Percentiles rank a stretch among this genome's conserved stretches.
Evolutionary conservation across 75 land plant genomes (phyloP).

Genomic region (Sequoia sempervirens): DNA sequence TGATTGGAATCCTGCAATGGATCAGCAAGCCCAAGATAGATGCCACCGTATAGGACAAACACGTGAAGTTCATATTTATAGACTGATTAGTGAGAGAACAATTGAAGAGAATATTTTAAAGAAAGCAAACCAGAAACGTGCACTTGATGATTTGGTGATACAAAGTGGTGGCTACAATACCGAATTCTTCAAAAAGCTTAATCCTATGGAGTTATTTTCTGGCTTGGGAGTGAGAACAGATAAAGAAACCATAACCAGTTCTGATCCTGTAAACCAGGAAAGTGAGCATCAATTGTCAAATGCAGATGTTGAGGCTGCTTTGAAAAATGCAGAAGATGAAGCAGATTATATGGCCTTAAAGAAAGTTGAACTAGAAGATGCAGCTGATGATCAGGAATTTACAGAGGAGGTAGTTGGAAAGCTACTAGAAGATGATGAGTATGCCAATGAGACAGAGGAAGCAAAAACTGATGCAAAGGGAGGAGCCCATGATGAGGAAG

Average conservation of each 20-base stretch:
- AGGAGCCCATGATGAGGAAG: constrained; percentile 34
- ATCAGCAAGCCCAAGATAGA: constrained; percentile 99
- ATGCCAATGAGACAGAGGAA: constrained; percentile 62
- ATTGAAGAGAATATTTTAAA: constrained; percentile 98
- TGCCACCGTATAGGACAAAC: constrained; percentile 99
- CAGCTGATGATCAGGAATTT: constrained; percentile 92
- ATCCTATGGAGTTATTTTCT: constrained; percentile 90
- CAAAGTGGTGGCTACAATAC: constrained; percentile 98
- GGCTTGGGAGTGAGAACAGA: constrained; percentile 47
- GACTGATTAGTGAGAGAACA: constrained; percentile 92
- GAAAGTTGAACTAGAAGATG: constrained; percentile 93
- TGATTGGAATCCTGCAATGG: constrained; percentile 99
- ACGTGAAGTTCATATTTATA: constrained; percentile 96
- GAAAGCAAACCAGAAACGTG: constrained; percentile 98
- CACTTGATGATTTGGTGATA: constrained; percentile 95
- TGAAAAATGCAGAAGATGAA: constrained; percentile 96
- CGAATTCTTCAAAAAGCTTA: constrained; percentile 97
- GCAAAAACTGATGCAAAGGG: constrained; percentile 31
- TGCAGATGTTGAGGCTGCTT: constrained; percentile 92
- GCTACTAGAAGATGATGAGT: constrained; percentile 78
- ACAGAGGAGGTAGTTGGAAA: constrained; percentile 75
- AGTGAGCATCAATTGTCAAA: constrained; percentile 39
- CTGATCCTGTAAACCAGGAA: constrained; percentile 13
- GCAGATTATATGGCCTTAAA: constrained; percentile 99
- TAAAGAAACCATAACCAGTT: background rate